Base-by-base conservation (phyloP, 371 early-diverging fungal species). In the Mortierella sp. region DNA sequence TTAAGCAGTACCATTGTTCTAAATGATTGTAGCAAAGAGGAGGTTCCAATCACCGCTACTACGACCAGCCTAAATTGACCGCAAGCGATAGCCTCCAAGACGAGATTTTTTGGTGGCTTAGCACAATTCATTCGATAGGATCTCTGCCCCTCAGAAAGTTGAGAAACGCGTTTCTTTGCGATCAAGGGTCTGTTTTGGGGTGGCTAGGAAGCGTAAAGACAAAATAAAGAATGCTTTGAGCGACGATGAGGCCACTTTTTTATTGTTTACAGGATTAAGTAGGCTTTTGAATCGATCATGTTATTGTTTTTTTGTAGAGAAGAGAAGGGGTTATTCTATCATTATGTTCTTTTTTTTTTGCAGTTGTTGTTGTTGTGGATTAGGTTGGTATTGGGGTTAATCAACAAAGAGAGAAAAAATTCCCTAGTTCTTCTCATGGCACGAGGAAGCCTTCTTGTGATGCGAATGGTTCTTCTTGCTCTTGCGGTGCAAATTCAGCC, bases 11-110 rank as follows among this genome's bases (percentile, higher is more conserved):
- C 76, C 76, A 76, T 76, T 76, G 76, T 76, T 66, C 58, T 45
- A 70, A 76, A 76, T 76, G 70, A 64, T 65, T 76, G 71, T 70
- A 70, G 76, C 76, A 76, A 70, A 76, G 76, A 76, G 76, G 66
- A 76, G 66, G 76, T 64, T 76, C 65, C 70, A 68, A 70, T 66
- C 71, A 48, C 76, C 43, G 67, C 69, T n/a, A 34, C 61, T 43
- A 50, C 39, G 8, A 10, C 34, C 44, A 10, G n/a, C 37, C 37
- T 66, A 55, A 52, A 67, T 58, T 41, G 14, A 55, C n/a, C n/a
- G n/a, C n/a, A n/a, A n/a, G n/a, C n/a, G n/a, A n/a, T n/a, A 47
- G 45, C 22, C 53, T 22, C 52, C 26, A 29, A 14, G 9, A 29
- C 14, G 43, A 44, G 34, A 61, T 43, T 43, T 45, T 58, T 53